These are phyloP conservation scores for Herpetomonas samuelpessoai DNA, from an alignment of 208 protist genomes.

Conservation along the genomic window DNA sequence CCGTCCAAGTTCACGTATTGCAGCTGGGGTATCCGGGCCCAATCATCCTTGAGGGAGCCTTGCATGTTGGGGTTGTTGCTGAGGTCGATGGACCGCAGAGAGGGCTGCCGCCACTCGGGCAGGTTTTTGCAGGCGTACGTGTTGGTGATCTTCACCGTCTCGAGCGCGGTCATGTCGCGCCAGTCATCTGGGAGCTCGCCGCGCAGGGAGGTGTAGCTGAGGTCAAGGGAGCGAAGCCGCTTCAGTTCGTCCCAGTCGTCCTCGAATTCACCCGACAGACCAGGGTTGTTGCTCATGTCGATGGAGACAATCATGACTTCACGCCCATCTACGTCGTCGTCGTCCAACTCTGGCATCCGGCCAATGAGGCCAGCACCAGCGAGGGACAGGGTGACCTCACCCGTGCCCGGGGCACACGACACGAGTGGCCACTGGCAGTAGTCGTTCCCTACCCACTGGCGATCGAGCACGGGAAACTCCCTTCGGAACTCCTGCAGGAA, in stretches of 20 bases:
- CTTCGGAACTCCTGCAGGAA: not conserved
- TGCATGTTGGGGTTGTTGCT: conserved; percentile 11
- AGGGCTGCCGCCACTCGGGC: conserved; percentile 9
- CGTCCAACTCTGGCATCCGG: conserved; percentile 1
- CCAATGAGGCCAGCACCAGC: not conserved
- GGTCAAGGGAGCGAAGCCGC: conserved; percentile 1
- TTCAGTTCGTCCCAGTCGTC: conserved; percentile 5
- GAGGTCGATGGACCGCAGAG: conserved; percentile 14
- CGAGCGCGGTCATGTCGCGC: not conserved
- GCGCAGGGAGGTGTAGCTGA: conserved; percentile 5
- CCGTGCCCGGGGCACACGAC: not conserved
- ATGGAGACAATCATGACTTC: conserved; percentile 6
- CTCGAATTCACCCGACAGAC: not conserved
- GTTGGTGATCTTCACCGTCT: conserved; percentile 9
- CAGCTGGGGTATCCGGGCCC: conserved; percentile 7
- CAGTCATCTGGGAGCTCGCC: conserved; percentile 5
- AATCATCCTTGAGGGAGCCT: conserved; percentile 7
- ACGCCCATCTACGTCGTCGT: not conserved
- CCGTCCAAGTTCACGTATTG: conserved; percentile 10
- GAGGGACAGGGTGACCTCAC: not conserved
- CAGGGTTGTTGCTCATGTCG: conserved; percentile 7
- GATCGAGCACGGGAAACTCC: not conserved
- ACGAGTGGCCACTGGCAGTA: conserved; percentile 3
- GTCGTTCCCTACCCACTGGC: not conserved
- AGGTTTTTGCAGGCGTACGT: conserved; percentile 5